phyloP scores from a whole-genome alignment of 306 rosid genomes.

The Cucurbita maxima region DNA sequence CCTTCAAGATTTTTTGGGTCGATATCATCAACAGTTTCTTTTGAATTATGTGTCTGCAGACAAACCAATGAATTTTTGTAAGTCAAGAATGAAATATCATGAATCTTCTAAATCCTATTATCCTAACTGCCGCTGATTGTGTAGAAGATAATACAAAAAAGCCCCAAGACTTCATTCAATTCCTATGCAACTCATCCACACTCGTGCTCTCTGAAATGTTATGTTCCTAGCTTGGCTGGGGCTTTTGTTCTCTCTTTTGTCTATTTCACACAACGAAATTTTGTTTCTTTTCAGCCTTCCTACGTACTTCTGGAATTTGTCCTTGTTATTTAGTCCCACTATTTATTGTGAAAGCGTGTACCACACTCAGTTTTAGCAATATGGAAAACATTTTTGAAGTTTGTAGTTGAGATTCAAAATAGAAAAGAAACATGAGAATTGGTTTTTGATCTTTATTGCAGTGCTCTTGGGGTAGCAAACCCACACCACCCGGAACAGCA shows the following conservation, averaged over 20 bases:
- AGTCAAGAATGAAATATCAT: too few species aligned
- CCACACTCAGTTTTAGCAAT: neutral
- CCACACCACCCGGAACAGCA: conserved; percentile 82
- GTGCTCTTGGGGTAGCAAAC: conserved; percentile 99
- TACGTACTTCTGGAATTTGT: neutral
- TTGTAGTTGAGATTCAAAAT: neutral
- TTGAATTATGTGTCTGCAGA: too few species aligned
- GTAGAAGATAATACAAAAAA: too few species aligned
- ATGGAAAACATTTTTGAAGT: neutral
- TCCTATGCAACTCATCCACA: too few species aligned
- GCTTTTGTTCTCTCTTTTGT: neutral
- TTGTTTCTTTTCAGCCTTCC: neutral
- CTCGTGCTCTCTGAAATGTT: neutral
- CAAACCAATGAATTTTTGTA: too few species aligned
- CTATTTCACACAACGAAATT: neutral
- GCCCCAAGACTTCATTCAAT: too few species aligned
- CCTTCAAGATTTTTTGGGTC: too few species aligned
- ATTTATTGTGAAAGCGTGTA: neutral
- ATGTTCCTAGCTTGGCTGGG: neutral
- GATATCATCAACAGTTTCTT: too few species aligned
- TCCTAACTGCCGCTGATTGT: too few species aligned
- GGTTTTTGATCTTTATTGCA: conserved; percentile 13
- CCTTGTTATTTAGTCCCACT: neutral
- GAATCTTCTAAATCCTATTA: too few species aligned
- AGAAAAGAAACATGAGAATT: neutral